Evolutionary conservation across 2,329 filamentous ascomycete species (phyloP), one percentile per base, ranked within the genome.

Genomic region (Ophiostoma novo-ulmi): DNA sequence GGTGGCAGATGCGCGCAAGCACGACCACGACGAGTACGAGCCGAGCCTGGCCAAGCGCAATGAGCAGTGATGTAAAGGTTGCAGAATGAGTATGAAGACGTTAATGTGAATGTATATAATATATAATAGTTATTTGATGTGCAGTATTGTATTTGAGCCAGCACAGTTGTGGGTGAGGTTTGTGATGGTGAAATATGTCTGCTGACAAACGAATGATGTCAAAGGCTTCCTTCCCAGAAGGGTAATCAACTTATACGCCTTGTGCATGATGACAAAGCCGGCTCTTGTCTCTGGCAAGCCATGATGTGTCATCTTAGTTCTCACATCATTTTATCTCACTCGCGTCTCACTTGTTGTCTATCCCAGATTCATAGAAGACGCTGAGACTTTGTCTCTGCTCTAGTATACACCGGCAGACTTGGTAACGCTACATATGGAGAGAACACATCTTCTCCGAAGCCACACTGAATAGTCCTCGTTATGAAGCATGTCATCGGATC

Each of bases 1-100:
- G 6, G 52, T n/a, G 10, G 52, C 52, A 3, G 52, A 58, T 8
- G 52, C 6, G 8, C 52, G n/a, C 52, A 22, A 58, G 52, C 52
- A 58, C 52, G n/a, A 58, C n/a, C 52, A 58, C 52, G 52, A 58
- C 52, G 52, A 58, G 52, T 58, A n/a, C 52, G 52, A 58, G 52
- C 52, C 52, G 52, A 58, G 52, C 52, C 52, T 58, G n/a, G 52
- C 52, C n/a, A 58, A 58, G 52, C n/a, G 26, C 2, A 26, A 26
- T 26, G 26, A 26, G 52, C 52, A 48, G 44, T 14, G 6, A 48
- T 17, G 7, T 14, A 6, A 6, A 26, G 7, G 20, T 13, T 6
- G 52, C n/a, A 48, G 52, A 58, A 58, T 26, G 52, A 58, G 44
- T n/a, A 48, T 48, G 44, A 48, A 7, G 44, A 48, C 20, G 44